Percentiles rank a stretch among this genome's conserved stretches.
phyloP scores from a whole-genome alignment of 176 grass and related monocot species.

The Rhipidocladum racemiflorum region DNA sequence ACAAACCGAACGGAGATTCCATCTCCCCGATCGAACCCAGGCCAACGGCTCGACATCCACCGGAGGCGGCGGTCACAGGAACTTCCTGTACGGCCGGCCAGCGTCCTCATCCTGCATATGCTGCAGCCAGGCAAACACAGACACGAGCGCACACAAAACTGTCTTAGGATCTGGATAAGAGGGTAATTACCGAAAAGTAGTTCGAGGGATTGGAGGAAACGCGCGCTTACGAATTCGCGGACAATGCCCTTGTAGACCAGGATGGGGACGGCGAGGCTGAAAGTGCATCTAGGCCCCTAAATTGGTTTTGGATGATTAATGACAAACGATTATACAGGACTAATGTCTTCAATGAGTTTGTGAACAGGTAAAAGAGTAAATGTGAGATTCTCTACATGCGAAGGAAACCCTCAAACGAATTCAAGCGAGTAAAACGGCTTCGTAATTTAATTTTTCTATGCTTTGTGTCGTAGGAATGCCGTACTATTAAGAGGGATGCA shows the following conservation, averaged over 20 bases:
- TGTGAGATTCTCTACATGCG: too few species aligned
- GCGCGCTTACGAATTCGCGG: constrained; percentile 61
- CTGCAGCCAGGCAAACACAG: constrained; percentile 30
- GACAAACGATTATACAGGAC: too few species aligned
- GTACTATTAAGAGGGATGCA: too few species aligned
- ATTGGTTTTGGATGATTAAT: too few species aligned
- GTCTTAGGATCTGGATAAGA: constrained; percentile 26
- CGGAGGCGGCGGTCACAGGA: constrained; percentile 50
- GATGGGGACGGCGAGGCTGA: too few species aligned
- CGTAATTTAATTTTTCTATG: too few species aligned
- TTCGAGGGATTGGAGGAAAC: background rate
- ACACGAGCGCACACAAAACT: background rate
- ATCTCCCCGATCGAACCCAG: constrained; percentile 10
- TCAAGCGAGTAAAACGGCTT: too few species aligned
- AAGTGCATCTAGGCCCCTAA: too few species aligned
- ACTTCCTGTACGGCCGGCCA: constrained; percentile 73
- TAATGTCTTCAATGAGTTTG: too few species aligned
- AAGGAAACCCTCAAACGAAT: too few species aligned
- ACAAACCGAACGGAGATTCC: constrained; percentile 36
- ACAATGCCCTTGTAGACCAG: constrained; percentile 86
- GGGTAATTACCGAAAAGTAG: background rate
- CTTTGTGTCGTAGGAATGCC: too few species aligned
- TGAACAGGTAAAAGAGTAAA: too few species aligned
- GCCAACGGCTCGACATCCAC: background rate
- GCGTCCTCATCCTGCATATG: constrained; percentile 99